phyloP scores from a whole-genome alignment of 345 rosid genomes.

The Limnanthes douglasii region DNA sequence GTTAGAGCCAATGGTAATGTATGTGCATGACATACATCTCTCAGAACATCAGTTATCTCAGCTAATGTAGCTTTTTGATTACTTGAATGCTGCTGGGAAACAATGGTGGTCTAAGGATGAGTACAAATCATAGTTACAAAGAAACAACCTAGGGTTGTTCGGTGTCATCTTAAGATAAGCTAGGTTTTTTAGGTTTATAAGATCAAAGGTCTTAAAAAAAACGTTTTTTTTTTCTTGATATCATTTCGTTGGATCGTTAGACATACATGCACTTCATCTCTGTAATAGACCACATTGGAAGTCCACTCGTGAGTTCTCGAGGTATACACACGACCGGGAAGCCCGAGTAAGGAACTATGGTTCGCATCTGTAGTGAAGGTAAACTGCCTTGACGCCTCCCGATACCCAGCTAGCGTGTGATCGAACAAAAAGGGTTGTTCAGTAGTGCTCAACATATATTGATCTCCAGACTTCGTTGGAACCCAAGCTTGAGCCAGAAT shows the following conservation, averaged over 20 bases:
- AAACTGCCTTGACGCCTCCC: slow-evolving; percentile 66
- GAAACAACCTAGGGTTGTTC: too few relatives aligned
- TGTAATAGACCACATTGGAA: slow-evolving; percentile 60
- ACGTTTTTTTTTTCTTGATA: background rate
- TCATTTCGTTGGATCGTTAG: slow-evolving; percentile 5
- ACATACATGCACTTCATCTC: slow-evolving; percentile 45
- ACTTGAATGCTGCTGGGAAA: slow-evolving; percentile 52
- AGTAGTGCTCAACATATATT: slow-evolving; percentile 44
- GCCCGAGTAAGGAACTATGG: slow-evolving; percentile 46
- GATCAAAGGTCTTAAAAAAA: slow-evolving; percentile 1
- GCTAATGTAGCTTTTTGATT: slow-evolving; percentile 56
- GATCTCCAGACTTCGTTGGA: slow-evolving; percentile 52
- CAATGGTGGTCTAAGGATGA: too few relatives aligned
- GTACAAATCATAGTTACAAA: too few relatives aligned
- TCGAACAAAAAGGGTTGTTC: slow-evolving; percentile 81
- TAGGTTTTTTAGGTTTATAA: too few relatives aligned
- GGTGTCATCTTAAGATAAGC: too few relatives aligned
- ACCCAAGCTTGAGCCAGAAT: slow-evolving; percentile 84
- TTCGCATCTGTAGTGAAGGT: slow-evolving; percentile 60
- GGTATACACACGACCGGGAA: slow-evolving; percentile 82
- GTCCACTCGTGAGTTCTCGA: slow-evolving; percentile 93
- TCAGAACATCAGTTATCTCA: slow-evolving; percentile 71
- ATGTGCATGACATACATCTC: slow-evolving; percentile 81
- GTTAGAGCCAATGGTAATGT: slow-evolving; percentile 72
- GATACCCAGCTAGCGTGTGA: slow-evolving; percentile 65